Conservation (phyloP, 164 flowering plant species). For the Akebia trifoliata region DNA sequence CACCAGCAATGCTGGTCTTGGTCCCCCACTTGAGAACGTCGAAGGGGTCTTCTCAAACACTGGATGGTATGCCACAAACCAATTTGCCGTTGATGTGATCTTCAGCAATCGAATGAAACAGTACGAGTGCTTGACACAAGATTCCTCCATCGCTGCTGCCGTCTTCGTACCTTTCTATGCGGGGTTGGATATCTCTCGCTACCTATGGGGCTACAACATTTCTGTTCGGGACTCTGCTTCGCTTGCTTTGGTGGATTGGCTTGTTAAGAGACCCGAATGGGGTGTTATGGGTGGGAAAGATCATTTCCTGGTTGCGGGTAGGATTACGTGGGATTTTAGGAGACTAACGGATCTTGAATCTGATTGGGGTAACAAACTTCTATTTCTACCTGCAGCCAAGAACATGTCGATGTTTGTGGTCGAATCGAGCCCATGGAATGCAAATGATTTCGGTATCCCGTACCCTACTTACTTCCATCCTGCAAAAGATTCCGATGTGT, state of each 20-base stretch:
- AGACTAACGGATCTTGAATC: slow-evolving; percentile 56
- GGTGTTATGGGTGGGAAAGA: slow-evolving; percentile 74
- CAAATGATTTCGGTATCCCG: slow-evolving; percentile 86
- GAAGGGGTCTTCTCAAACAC: slow-evolving; percentile 71
- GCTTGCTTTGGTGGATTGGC: slow-evolving; percentile 71
- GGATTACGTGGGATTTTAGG: slow-evolving; percentile 93
- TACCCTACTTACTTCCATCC: slow-evolving; percentile 98
- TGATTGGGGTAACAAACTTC: slow-evolving; percentile 90
- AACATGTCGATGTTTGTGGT: slow-evolving; percentile 94
- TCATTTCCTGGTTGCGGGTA: slow-evolving; percentile 88
- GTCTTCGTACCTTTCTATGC: slow-evolving; percentile 93
- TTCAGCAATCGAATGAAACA: slow-evolving; percentile 88
- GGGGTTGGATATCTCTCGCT: slow-evolving; percentile 78
- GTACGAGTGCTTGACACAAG: slow-evolving; percentile 77
- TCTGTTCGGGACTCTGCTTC: slow-evolving; percentile 78
- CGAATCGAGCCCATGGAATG: slow-evolving; percentile 93
- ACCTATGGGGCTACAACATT: slow-evolving; percentile 81
- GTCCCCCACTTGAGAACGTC: slow-evolving; percentile 73
- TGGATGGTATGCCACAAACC: slow-evolving; percentile 92
- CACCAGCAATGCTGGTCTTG: slow-evolving; percentile 74
- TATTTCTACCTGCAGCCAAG: slow-evolving; percentile 75
- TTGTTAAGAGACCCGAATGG: slow-evolving; percentile 82
- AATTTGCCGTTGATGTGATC: slow-evolving; percentile 88
- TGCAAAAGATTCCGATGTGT: slow-evolving; percentile 71
- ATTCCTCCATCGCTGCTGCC: slow-evolving; percentile 88